phyloP scores from a whole-genome alignment of 306 rosid genomes.

The Pyrus pyrifolia region DNA sequence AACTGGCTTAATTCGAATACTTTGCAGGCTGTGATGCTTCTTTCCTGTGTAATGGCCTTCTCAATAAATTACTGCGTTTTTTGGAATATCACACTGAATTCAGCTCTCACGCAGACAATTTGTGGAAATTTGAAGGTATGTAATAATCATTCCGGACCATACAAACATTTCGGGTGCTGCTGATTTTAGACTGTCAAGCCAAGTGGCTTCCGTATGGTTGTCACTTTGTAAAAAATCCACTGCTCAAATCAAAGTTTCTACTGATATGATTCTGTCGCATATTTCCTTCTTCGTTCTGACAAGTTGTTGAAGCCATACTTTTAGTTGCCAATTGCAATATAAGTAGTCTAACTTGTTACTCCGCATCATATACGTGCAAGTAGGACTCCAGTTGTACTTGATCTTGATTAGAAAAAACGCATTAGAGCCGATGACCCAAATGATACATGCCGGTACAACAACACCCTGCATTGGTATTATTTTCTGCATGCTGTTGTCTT shows the following conservation, averaged over 20 bases:
- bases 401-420: neutral
- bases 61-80: conserved; percentile 65
- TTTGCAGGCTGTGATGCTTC: conserved; percentile 64
- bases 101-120: conserved; percentile 78
- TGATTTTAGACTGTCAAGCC: neutral
- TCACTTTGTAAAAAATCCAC: too few species aligned
- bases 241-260: neutral
- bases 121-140: conserved; percentile 67
- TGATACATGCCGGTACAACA: neutral
- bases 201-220: neutral
- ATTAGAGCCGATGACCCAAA: neutral
- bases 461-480: neutral
- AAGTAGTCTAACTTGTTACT: neutral
- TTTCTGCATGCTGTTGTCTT: neutral
- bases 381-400: neutral
- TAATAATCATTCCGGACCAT: neutral
- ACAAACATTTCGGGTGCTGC: neutral
- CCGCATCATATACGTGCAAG: neutral
- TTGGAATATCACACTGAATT: conserved; percentile 69
- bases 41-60: conserved; percentile 76
- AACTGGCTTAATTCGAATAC: conserved; percentile 17
- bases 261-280: neutral
- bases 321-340: neutral
- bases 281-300: neutral
- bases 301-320: neutral